Evolutionary conservation across 345 rosid species (phyloP).

Genomic region (Citrus maxima): DNA sequence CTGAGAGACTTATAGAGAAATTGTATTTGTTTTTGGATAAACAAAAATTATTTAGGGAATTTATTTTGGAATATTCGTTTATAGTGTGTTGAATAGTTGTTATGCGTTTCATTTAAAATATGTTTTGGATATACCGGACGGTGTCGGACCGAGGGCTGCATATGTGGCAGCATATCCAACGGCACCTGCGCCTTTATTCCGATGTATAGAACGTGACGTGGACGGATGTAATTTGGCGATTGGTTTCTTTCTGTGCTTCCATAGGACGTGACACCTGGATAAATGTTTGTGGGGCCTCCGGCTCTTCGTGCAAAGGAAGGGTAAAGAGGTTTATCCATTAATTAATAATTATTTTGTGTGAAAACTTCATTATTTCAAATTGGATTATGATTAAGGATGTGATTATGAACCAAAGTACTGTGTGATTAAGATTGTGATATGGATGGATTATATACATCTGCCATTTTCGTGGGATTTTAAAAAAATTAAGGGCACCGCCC

Average conservation of each 20-base stretch:
- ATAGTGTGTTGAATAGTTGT: neutral
- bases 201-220: slow-evolving; percentile 3
- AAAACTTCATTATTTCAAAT: no score
- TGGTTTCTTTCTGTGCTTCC: neutral
- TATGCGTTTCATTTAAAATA: neutral
- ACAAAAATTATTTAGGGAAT: slow-evolving; percentile 5
- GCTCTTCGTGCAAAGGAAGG: neutral
- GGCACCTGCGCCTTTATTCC: slow-evolving; percentile 33
- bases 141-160: neutral
- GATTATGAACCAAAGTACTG: no score
- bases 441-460: no score
- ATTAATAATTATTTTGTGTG: neutral
- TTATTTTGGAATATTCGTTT: slow-evolving; percentile 35
- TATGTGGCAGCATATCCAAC: slow-evolving; percentile 40
- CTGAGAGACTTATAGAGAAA: neutral
- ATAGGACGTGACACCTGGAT: neutral
- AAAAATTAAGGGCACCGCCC: neutral
- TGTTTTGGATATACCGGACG: slow-evolving; percentile 25
- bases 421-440: no score
- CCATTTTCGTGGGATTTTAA: no score
- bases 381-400: no score
- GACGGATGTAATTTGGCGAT: neutral
- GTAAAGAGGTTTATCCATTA: neutral
- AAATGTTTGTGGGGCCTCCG: no score
- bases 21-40: neutral